A percentile compares a stretch with the other conserved stretches of the same genome.
phyloP scores from a whole-genome alignment of 768 basidiomycete genomes.

The Tephrocybe rancida region DNA sequence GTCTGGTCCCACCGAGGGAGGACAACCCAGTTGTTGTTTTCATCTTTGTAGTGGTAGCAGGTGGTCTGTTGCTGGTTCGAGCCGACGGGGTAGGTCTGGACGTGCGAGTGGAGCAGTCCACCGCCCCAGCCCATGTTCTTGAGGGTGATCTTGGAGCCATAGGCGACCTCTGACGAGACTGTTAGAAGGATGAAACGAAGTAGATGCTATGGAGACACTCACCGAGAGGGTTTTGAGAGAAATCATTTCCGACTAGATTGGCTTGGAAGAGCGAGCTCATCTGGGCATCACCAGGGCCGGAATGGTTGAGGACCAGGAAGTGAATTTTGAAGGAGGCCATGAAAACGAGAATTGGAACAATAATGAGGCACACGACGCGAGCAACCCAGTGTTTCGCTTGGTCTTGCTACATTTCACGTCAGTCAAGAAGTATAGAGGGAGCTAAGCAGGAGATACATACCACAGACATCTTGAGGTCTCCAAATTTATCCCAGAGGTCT shows the following conservation, averaged over 20 bases:
- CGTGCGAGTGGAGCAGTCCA: slow-evolving; percentile 93
- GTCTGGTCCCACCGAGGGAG: slow-evolving; percentile 82
- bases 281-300: slow-evolving; percentile 96
- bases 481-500: slow-evolving; percentile 98
- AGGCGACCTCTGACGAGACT: slow-evolving; percentile 68
- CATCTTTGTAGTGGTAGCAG: slow-evolving; percentile 99
- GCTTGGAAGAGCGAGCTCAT: slow-evolving; percentile 99
- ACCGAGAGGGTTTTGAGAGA: slow-evolving; percentile 89
- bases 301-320: slow-evolving; percentile 91
- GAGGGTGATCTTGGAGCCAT: slow-evolving; percentile 87
- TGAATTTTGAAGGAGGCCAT: slow-evolving; percentile 95
- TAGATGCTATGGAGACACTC: slow-evolving; percentile 19
- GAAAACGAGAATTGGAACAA: slow-evolving; percentile 91
- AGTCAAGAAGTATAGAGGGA: not conserved
- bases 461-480: slow-evolving; percentile 88
- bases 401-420: slow-evolving; percentile 55
- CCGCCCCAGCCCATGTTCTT: slow-evolving; percentile 99
- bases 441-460: slow-evolving; percentile 48
- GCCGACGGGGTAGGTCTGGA: slow-evolving; percentile 92
- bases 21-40: slow-evolving; percentile 91
- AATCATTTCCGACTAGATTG: slow-evolving; percentile 92
- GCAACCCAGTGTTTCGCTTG: slow-evolving; percentile 93
- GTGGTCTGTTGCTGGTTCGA: slow-evolving; percentile 96
- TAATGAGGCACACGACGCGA: slow-evolving; percentile 80
- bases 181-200: not conserved